These are phyloP conservation scores for Trichoderma oligosporum DNA, from an alignment of 2,329 filamentous ascomycete genomes.

Conservation along the genomic window DNA sequence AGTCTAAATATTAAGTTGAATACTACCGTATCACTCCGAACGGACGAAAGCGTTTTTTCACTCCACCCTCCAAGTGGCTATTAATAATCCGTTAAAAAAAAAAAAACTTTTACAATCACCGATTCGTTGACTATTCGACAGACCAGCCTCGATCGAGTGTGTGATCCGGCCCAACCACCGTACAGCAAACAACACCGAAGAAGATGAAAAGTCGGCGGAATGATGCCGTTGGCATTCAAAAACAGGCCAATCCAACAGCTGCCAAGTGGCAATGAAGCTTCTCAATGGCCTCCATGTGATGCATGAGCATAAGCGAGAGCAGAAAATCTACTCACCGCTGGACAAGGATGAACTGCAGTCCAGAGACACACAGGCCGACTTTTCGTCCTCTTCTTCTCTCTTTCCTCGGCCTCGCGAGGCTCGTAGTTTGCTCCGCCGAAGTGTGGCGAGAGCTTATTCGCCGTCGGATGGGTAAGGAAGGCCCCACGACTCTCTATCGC, in stretches of 20 bases:
- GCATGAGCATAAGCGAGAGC: constrained; percentile 9
- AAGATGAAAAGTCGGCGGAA: neutral
- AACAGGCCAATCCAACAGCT: neutral
- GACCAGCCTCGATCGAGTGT: neutral
- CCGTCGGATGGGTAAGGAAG: neutral
- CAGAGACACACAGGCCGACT: neutral
- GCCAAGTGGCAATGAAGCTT: neutral
- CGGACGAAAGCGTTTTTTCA: neutral
- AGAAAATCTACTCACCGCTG: neutral
- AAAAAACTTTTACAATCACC: neutral
- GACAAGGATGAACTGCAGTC: constrained; percentile 5
- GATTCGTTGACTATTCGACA: neutral
- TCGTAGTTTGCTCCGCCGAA: constrained; percentile 9
- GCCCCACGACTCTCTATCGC: constrained; percentile 1
- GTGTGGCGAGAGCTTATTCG: constrained; percentile 20
- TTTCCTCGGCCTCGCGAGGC: neutral
- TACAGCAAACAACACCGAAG: neutral
- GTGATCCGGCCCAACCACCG: neutral
- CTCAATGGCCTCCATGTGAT: neutral
- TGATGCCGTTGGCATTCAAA: constrained; percentile 2
- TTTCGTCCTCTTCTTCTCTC: neutral
- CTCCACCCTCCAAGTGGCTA: constrained; percentile 4
- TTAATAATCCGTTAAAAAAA: neutral
- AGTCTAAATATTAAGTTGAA: neutral
- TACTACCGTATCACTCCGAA: neutral